phyloP scores from a whole-genome alignment of 192 early-diverging fungal species.

The Podila clonocystis region DNA sequence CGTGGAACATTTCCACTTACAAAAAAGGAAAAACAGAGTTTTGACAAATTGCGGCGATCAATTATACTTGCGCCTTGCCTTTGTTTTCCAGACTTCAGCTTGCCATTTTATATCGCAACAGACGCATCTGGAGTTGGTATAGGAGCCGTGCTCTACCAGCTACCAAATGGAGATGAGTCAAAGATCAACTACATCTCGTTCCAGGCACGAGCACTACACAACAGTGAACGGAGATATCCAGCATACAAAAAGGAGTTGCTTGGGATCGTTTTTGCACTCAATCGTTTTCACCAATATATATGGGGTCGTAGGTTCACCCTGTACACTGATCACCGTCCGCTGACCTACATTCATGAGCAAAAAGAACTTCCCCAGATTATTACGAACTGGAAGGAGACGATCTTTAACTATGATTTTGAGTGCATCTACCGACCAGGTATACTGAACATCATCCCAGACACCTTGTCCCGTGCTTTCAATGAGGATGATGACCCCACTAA shows the following conservation, averaged over 20 bases:
- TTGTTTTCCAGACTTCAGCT: constrained; percentile 18
- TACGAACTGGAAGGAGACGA: constrained; percentile 32
- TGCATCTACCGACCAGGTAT: constrained; percentile 30
- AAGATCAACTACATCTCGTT: constrained; percentile 34
- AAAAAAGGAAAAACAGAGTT: neutral
- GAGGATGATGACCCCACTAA: neutral
- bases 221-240: constrained; percentile 28
- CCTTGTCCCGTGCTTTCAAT: constrained; percentile 16
- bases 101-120: constrained; percentile 40
- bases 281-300: constrained; percentile 49
- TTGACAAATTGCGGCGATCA: constrained; percentile 5
- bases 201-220: constrained; percentile 21
- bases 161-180: neutral
- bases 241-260: constrained; percentile 47
- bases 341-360: constrained; percentile 44
- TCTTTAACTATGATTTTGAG: constrained; percentile 31
- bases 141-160: constrained; percentile 43
- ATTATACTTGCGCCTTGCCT: constrained; percentile 12
- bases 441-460: constrained; percentile 41
- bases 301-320: constrained; percentile 47
- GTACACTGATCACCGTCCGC: constrained; percentile 47
- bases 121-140: constrained; percentile 56
- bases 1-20: constrained; percentile 1
- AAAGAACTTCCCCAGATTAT: constrained; percentile 23
- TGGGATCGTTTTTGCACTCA: constrained; percentile 30